Base-by-base conservation (phyloP, 768 basidiomycete species). In the Boletellus ananiceps region DNA sequence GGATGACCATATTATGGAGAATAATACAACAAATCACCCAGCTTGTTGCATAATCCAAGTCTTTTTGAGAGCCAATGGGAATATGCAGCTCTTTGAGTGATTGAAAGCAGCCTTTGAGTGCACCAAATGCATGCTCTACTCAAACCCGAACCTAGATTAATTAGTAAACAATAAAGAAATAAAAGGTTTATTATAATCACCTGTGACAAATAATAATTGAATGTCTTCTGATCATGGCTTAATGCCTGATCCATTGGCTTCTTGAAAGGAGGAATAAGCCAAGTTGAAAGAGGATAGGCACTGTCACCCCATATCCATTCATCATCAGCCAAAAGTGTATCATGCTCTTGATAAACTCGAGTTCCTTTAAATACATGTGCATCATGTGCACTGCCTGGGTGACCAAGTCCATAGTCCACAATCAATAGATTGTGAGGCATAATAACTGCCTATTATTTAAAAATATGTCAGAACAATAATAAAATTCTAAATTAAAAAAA, bases 71-170 rank as follows among this genome's bases (percentile, higher is more conserved):
- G 21, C 5, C 2, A 11, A 49, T 37, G 0, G 8, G 4, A 11
- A 49, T 5, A 3, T 18, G 15, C 0, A 49, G 41, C 16, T 49
- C 48, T 11, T n/a, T 7, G 14, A 49, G 36, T 37, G 48, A 49
- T 16, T 49, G 29, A 23, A 49, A 49, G 2, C 19, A 13, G 5
- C 41, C 41, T 32, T 49, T 49, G 5, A 43, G 36, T 19, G 36
- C 41, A 43, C 27, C 48, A 43, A 44, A 49, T 9, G 41, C 36
- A 49, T 49, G 48, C 8, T 49, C 36, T 8, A 49, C 36, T 15
- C 8, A 3, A n/a, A 48, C 34, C 1, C 25, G 13, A 29, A 48
- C 34, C 47, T 3, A 46, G 4, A 3, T 12, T 34, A 5, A 34
- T 34, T 13, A 34, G 33, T 34, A 34, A n/a, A n/a, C n/a, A n/a